Base-by-base conservation (phyloP, 2,329 filamentous ascomycete genomes). In the Colletotrichum sp. region DNA sequence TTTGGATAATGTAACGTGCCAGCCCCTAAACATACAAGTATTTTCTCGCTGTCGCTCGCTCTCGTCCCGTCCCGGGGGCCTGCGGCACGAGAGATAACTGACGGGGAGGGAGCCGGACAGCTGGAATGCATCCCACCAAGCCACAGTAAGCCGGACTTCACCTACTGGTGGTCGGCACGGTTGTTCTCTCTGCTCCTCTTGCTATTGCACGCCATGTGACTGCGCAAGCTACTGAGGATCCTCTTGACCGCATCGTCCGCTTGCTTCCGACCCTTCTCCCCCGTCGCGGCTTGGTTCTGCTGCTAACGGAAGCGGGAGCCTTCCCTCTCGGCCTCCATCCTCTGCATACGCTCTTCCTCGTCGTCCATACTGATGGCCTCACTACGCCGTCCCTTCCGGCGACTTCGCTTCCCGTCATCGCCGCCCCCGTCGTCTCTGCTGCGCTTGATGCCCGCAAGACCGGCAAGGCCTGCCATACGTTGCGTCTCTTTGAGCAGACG, bases 401-500 rank as follows among this genome's bases (percentile, higher is more conserved):
- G 85, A 43, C 86, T 86, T 9, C 85, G 81, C 67, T 80, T 82
- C 30, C 78, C 77, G 1, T 80, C 80, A 18, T 79, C 80, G 7
- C 78, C 79, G 67, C 84, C 85, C 30, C 84, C 85, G 32, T 84
- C 83, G 22, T 88, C 88, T n/a, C 89, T 85, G 66, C 86, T 83
- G 77, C 91, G 84, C 83, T 93, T 90, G 78, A 86, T 79, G 70
- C 87, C 85, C 52, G 84, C 83, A 34, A 89, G 80, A 68, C 88
- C 85, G 4, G 87, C 83, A 68, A 92, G 81, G 58, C 90, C 87
- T 60, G 91, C 88, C 83, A 93, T 91, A 43, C 91, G 89, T 83
- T 94, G 92, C 52, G 92, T 91, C 83, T 95, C 93, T 80, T 93
- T 93, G 15, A 93, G 86, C 67, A 94, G 86, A 30, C 93, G 88